Evolutionary conservation across 345 rosid species (phyloP).

Genomic region (Lenwebbia sp.): DNA sequence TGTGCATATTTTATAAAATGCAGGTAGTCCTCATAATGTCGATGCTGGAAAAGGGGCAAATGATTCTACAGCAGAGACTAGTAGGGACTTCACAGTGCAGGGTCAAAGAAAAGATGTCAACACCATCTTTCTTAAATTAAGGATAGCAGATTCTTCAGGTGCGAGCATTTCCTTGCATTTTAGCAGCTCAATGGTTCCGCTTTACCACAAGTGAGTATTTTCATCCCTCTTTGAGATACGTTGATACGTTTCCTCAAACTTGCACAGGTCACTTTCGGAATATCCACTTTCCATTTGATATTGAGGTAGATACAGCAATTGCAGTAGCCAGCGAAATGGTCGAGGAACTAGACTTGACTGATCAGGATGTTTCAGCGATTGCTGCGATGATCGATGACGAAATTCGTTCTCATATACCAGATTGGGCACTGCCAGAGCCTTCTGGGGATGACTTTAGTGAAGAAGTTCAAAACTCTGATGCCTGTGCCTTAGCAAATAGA

Average conservation of each 20-base stretch:
- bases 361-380: slow-evolving; percentile 74
- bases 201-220: background rate
- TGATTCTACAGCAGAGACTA: slow-evolving; percentile 23
- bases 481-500: slow-evolving; percentile 3
- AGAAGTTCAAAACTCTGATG: slow-evolving; percentile 10
- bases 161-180: background rate
- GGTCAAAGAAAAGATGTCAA: slow-evolving; percentile 72
- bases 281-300: slow-evolving; percentile 93
- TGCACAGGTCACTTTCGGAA: slow-evolving; percentile 64
- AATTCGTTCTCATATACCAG: slow-evolving; percentile 60
- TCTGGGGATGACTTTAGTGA: slow-evolving; percentile 2
- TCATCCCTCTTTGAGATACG: background rate
- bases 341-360: slow-evolving; percentile 77
- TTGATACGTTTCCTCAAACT: background rate
- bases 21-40: slow-evolving; percentile 17
- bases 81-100: slow-evolving; percentile 56
- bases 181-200: background rate
- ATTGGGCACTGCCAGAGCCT: slow-evolving; percentile 42
- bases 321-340: slow-evolving; percentile 97
- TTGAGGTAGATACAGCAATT: slow-evolving; percentile 70
- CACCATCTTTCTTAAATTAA: slow-evolving; percentile 78
- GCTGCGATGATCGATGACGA: slow-evolving; percentile 69
- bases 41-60: background rate
- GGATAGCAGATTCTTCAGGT: slow-evolving; percentile 87
- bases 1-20: slow-evolving; percentile 12